Evolutionary conservation across 345 rosid species (phyloP).

Genomic region (Pistacia integerrima): DNA sequence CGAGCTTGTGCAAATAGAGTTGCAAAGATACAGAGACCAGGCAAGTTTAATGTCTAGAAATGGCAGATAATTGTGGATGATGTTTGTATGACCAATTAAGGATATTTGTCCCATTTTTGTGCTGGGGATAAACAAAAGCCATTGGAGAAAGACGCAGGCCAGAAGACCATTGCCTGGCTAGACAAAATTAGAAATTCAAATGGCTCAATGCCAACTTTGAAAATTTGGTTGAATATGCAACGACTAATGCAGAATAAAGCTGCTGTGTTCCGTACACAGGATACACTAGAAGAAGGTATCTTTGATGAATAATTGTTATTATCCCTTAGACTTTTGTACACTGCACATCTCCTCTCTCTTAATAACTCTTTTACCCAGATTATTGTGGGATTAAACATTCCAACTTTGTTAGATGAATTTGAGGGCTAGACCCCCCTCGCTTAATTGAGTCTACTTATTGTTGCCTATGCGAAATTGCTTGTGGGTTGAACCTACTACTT

Average conservation of each 20-base stretch:
- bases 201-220: constrained; percentile 85
- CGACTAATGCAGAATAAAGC: constrained; percentile 96
- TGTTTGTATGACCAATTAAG: neutral
- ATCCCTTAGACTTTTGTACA: neutral
- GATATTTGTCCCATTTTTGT: neutral
- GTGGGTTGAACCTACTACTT: neutral
- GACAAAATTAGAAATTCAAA: constrained; percentile 84
- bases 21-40: constrained; percentile 61
- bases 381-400: neutral
- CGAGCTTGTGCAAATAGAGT: constrained; percentile 96
- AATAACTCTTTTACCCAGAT: neutral
- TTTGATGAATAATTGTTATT: constrained; percentile 29
- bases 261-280: constrained; percentile 98
- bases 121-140: constrained; percentile 90
- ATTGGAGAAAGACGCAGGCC: constrained; percentile 83
- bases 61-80: neutral
- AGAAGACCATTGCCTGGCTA: constrained; percentile 90
- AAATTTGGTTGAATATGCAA: constrained; percentile 92
- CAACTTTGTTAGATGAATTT: neutral
- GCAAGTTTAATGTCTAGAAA: constrained; percentile 31
- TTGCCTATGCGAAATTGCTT: neutral
- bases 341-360: constrained; percentile 5
- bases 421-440: neutral
- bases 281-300: constrained; percentile 3
- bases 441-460: neutral